Evolutionary conservation across 345 rosid genomes (phyloP), one percentile per base, ranked within the genome.

Genomic region (Moringa oleifera): DNA sequence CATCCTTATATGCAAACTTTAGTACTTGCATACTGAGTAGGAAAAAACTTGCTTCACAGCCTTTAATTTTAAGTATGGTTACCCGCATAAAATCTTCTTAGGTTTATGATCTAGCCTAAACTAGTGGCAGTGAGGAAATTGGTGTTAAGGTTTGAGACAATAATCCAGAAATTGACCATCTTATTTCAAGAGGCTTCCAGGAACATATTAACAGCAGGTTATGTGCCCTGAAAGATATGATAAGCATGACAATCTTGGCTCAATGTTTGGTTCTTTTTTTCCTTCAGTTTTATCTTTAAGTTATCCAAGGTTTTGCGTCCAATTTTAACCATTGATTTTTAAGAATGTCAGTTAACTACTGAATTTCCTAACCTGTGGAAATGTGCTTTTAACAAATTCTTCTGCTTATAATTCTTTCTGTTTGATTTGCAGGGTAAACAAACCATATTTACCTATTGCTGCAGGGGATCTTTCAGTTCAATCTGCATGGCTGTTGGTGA

Each of bases 401-500:
- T 28, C 13, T 41, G 13, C 12, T 41, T 41, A 5, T 41, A 41
- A 16, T 41, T 41, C 47, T 41, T 41, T 41, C 16, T 20, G 37
- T 53, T 1, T 60, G 7, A 57, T 74, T 64, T 84, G 80, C 83
- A 93, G 97, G 84, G 98, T 93, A 77, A 93, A 93, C 79, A 93
- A 93, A 73, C 98, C 98, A 20, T 89, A 93, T 76, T 80, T 93
- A 71, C 98, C 97, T 58, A 87, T 93, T 72, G 98, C 96, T 75
- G 97, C 98, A 20, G 98, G 98, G 68, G 98, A 93, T 77, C 97
- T 93, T 46, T 89, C 97, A 24, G 87, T 87, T 66, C 86, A 84
- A 70, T 78, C 86, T 61, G 98, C 98, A 20, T 93, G 98, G 98
- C 60, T 80, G 53, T 63, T 93, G 87, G 98, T 93, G 73, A 67